Percentiles rank a stretch among this genome's conserved stretches.
These are phyloP conservation scores for Globisporangium camurandrum DNA, from an alignment of 352 stramenopile genomes.

Conservation along the genomic window DNA sequence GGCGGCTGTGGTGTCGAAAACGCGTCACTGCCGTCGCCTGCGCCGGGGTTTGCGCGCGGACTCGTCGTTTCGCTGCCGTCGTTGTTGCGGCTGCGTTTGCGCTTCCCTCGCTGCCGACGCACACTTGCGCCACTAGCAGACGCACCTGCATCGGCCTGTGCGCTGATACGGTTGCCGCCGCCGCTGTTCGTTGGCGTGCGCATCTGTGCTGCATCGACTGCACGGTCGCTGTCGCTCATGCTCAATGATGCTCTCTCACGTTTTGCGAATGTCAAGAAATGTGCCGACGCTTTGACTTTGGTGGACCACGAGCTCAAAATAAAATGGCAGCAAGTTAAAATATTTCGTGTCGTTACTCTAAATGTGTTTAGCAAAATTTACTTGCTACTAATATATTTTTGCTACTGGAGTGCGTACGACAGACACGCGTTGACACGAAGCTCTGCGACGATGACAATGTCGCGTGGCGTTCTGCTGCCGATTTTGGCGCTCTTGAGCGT, in stretches of 20 bases:
- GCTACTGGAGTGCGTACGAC: neutral
- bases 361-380: too few relatives aligned
- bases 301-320: too few relatives aligned
- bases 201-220: neutral
- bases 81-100: slow-evolving; percentile 21
- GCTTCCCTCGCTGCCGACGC: slow-evolving; percentile 20
- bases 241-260: too few relatives aligned
- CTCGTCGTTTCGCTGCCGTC: neutral
- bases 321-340: too few relatives aligned
- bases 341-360: too few relatives aligned
- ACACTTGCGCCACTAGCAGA: slow-evolving; percentile 5
- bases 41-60: neutral
- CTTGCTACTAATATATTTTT: too few relatives aligned
- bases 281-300: neutral
- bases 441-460: neutral
- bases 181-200: neutral
- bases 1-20: neutral
- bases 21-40: slow-evolving; percentile 1
- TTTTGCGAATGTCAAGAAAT: too few relatives aligned
- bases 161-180: neutral
- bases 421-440: neutral
- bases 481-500: slow-evolving; percentile 39
- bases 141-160: too few relatives aligned
- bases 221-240: slow-evolving; percentile 4
- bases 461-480: slow-evolving; percentile 28